Base-by-base conservation (phyloP, 306 rosid species). In the Vigna radiata region DNA sequence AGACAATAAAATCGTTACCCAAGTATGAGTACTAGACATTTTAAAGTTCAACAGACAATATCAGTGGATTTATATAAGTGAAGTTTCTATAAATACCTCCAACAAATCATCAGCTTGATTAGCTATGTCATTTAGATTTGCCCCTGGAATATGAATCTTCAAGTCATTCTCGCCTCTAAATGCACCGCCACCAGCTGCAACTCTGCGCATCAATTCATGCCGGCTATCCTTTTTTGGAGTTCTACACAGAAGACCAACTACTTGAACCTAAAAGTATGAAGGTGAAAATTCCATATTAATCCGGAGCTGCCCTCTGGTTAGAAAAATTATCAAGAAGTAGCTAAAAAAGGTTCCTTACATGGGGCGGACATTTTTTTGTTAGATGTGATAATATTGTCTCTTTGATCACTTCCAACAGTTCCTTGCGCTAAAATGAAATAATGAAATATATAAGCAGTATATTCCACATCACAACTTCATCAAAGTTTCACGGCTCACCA, bases 101-200 rank as follows among this genome's bases (percentile, higher is more conserved):
- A 94, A 82, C 59, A 94, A 76, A 83, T 94, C 98, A 88, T 94
- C 98, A 54, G 98, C 96, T 81, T 94, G 98, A 82, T 94, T 94
- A 49, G 97, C 97, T 74, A 94, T 91, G 68, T 94, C 97, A 67
- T 94, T 90, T 43, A 91, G 89, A 84, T 94, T 94, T 85, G 95
- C 95, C 64, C 84, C 91, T 1, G 98, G 98, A 80, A 94, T 86
- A 75, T 91, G 98, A 81, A 91, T 65, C 83, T 85, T 88, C 60
- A 88, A 75, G 44, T 85, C 91, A 69, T 88, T 83, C 75, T 90
- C 66, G 18, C 88, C 89, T 83, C 89, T 82, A 78, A 94, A 94
- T 31, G 37, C 81, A 16, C 98, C 98, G 49, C 98, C 98, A 21
- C 97, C 98, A 52, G 88, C 94, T 66, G 98, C 98, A 67, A 91